Conservation (phyloP, 495 filamentous ascomycete species). For the Talaromyces thailandensis region DNA sequence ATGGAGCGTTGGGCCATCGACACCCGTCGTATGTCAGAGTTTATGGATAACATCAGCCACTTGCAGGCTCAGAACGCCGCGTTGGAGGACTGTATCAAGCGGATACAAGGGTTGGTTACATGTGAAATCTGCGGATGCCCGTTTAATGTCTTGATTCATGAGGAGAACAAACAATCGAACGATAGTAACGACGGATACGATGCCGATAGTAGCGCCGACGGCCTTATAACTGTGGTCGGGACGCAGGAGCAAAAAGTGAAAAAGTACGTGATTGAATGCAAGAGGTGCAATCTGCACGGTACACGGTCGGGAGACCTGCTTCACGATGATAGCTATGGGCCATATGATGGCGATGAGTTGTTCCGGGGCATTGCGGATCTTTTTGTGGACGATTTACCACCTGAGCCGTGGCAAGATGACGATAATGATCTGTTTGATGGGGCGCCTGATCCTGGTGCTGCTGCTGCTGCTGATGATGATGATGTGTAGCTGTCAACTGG, state of each 20-base stretch:
- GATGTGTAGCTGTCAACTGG: neutral
- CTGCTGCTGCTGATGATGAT: neutral
- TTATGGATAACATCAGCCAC: neutral
- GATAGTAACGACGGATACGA: neutral
- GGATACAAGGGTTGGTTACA: neutral
- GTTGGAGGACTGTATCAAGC: neutral
- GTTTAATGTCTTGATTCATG: neutral
- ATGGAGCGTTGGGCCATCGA: neutral
- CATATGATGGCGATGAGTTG: neutral
- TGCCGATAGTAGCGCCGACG: neutral
- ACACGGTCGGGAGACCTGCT: neutral
- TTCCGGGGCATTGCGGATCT: neutral
- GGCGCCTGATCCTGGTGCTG: neutral
- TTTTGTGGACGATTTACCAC: neutral
- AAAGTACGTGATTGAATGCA: neutral
- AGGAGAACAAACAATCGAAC: neutral
- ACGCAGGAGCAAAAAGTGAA: neutral
- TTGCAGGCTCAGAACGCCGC: neutral
- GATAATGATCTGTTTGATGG: neutral
- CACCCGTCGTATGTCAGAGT: neutral
- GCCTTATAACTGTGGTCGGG: too few relatives aligned
- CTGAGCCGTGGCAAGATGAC: neutral
- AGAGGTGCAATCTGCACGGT: neutral
- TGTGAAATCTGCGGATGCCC: neutral
- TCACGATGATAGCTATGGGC: neutral